Base-by-base conservation (phyloP, 2,329 filamentous ascomycete genomes). In the Alternaria arbusti region DNA sequence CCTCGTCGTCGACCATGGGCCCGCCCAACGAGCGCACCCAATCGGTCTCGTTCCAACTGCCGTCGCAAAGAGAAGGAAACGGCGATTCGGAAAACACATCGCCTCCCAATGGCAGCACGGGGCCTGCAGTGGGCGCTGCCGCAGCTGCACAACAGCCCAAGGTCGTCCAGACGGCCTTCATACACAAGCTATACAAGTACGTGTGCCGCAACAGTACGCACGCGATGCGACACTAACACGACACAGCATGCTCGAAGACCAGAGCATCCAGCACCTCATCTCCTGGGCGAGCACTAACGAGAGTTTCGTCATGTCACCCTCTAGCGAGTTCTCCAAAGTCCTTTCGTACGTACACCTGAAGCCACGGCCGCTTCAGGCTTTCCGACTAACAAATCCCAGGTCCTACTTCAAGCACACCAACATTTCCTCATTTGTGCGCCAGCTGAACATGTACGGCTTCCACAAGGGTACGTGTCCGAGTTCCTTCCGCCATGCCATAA, bases 391-490 rank as follows among this genome's bases (percentile, higher is more conserved):
- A 65, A 54, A 57, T 56, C 40, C 22, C 74, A 97, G 95, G 58
- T 94, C 97, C 88, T 99, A 99, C 79, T 99, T 99, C 81, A 99
- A 99, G 77, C 96, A 99, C 79, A 99, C 95, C 71, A 99, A 99
- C 77, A 97, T 98, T 65, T 98, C 96, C 11, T 98, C 96, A 1
- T 99, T 99, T 79, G 96, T 99, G 54, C 89, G 96, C 52, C 96
- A 99, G 82, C 83, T 99, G 54, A 99, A 99, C 79, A 99, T 99
- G 96, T 99, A 99, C 74, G 96, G 96, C 7, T 99, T 99, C 81
- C 96, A 99, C 79, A 99, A 99, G 91, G 94, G 94, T 96, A 81
- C 30, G 68, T 54, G 72, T 57, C 30, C 20, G 28, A 17, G 30
- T 54, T 56, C 10, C 26, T 32, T 63, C 55, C 49, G 46, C 26